Evolutionary conservation across 805 yeast species (phyloP).

Genomic region (Sungouiella thailandica): DNA sequence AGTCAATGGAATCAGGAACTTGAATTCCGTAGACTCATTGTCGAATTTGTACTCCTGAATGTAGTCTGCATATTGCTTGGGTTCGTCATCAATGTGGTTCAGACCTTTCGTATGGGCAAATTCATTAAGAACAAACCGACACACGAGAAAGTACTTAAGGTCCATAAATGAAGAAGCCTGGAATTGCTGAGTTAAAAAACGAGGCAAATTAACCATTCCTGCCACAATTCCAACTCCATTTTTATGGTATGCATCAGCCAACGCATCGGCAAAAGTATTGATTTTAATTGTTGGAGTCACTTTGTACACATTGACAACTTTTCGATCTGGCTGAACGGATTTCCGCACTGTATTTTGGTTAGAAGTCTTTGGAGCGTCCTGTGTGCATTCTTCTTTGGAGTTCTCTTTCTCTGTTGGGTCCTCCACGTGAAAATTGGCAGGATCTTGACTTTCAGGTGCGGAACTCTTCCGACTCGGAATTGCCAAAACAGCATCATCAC

Average conservation of each 20-base stretch:
- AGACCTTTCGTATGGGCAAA: slow-evolving; percentile 10
- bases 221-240: neutral
- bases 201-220: slow-evolving; percentile 29
- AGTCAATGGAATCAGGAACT: slow-evolving; percentile 11
- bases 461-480: too few relatives aligned
- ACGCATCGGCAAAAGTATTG: slow-evolving; percentile 29
- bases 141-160: slow-evolving; percentile 30
- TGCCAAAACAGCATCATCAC: too few relatives aligned
- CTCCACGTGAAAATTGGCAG: too few relatives aligned
- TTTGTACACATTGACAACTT: slow-evolving; percentile 23
- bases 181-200: slow-evolving; percentile 29
- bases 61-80: slow-evolving; percentile 10
- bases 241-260: slow-evolving; percentile 11
- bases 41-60: slow-evolving; percentile 11
- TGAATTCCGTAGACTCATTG: slow-evolving; percentile 12
- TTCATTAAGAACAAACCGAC: slow-evolving; percentile 32
- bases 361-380: too few relatives aligned
- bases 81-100: slow-evolving; percentile 4
- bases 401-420: too few relatives aligned
- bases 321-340: too few relatives aligned
- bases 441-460: too few relatives aligned
- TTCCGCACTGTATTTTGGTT: too few relatives aligned
- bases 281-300: slow-evolving; percentile 31
- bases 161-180: slow-evolving; percentile 33
- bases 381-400: too few relatives aligned